Evolutionary conservation across 2,329 filamentous ascomycete genomes (phyloP), one percentile per base, ranked within the genome.

Genomic region (Onygena corvina): DNA sequence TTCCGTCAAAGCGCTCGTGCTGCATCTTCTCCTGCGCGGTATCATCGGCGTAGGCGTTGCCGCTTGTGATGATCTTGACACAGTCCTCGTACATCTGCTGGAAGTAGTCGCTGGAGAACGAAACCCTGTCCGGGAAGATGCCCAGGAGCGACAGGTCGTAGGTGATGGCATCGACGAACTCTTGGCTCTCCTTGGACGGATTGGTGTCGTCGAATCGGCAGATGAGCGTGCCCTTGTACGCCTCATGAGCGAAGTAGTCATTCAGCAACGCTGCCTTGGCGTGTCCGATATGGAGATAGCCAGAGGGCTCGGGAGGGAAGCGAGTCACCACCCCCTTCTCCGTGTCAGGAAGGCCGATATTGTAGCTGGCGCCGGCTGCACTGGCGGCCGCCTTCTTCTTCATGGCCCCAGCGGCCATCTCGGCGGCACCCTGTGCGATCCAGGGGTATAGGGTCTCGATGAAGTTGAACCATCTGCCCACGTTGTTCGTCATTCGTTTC

Each of bases 121-220:
- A 86, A 52, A 89, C 76, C 56, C 77, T 77, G 67, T 95, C 90
- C 18, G 89, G 86, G 69, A 84, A 86, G 67, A 98, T 86, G 25
- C 89, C 90, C 76, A 98, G 87, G 48, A 96, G 76, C 46, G 81
- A 80, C 46, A 95, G 77, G 67, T 98, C 92, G 71, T 94, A 84
- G 33, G 94, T 74, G 54, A 98, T 98, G 3, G 88, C 78, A 68
- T 96, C 88, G 65, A 96, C 83, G 65, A 83, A 98, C 71, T 96
- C 92, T 65, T 90, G 81, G 73, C 94, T 95, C 75, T 98, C 92
- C 67, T 96, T 96, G 52, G 84, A 82, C 5, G 92, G 92, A 69
- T 98, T 98, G 50, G 92, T 98, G 63, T 98, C 92, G 64, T 98
- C 92, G 62, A 98, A 92, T 52, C 92, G 85, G 46, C 96, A 79